phyloP scores from a whole-genome alignment of 139 green algal species.

The Chlorella sp. region DNA sequence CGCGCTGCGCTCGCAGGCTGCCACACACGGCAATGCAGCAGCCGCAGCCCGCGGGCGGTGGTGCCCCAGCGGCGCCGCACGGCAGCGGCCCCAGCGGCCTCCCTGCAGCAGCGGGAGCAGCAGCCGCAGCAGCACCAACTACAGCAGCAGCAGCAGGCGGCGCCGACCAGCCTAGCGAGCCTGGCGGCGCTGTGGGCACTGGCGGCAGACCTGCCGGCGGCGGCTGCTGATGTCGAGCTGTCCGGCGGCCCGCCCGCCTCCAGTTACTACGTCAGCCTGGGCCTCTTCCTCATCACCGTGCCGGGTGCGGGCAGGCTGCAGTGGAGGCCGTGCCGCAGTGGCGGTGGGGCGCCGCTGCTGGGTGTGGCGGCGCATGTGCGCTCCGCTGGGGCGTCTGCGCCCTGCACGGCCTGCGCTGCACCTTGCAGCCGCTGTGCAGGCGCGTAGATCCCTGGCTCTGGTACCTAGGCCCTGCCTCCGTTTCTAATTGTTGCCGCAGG shows the following conservation, averaged over 20 bases:
- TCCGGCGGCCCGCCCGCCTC: slow-evolving; percentile 35
- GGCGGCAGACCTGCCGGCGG: slow-evolving; percentile 9
- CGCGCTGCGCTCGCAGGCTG: not conserved
- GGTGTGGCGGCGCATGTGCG: not conserved
- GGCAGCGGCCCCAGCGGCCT: slow-evolving; percentile 5
- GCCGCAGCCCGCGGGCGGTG: not conserved
- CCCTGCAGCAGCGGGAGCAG: not conserved
- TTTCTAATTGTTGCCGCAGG: too few relatives aligned
- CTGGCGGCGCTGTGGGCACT: slow-evolving; percentile 36
- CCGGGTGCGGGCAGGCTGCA: slow-evolving; percentile 52
- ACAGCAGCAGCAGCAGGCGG: not conserved
- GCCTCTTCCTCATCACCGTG: slow-evolving; percentile 82
- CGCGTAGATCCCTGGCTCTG: not conserved
- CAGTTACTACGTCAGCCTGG: slow-evolving; percentile 87
- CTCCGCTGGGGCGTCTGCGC: too few relatives aligned
- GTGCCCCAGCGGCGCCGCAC: not conserved
- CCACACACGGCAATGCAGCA: not conserved
- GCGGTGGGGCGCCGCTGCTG: not conserved
- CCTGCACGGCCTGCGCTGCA: not conserved
- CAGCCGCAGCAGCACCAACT: slow-evolving; percentile 24
- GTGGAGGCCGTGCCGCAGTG: not conserved
- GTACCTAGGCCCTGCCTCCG: too few relatives aligned
- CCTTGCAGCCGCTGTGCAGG: too few relatives aligned
- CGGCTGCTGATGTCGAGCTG: slow-evolving; percentile 9
- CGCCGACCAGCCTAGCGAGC: not conserved